Evolutionary conservation across 169 alveolate species (phyloP).

Genomic region (Eimeria sp.): DNA sequence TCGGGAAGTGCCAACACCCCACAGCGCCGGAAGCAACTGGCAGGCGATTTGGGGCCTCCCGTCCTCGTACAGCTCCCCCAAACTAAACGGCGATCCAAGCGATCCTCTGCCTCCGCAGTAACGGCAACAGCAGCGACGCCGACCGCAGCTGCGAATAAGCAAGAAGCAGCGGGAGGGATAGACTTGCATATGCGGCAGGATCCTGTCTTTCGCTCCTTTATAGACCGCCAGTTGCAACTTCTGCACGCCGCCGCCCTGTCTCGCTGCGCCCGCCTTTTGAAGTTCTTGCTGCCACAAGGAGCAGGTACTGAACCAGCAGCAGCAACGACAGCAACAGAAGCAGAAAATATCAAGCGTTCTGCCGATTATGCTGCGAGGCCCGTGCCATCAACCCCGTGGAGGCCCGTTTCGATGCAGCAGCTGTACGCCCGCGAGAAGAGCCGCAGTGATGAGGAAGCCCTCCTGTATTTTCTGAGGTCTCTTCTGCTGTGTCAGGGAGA

Average conservation of each 20-base stretch:
- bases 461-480: slow-evolving; percentile 21
- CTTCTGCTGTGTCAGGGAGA: slow-evolving; percentile 48
- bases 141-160: neutral
- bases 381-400: slow-evolving; percentile 25
- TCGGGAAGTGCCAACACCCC: neutral
- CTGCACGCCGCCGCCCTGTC: slow-evolving; percentile 55
- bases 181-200: neutral
- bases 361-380: neutral
- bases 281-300: slow-evolving; percentile 38
- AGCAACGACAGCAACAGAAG: neutral
- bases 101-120: slow-evolving; percentile 20
- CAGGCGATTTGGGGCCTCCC: slow-evolving; percentile 60
- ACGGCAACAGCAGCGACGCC: neutral
- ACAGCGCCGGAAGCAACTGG: slow-evolving; percentile 49
- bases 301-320: neutral
- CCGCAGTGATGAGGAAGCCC: slow-evolving; percentile 67
- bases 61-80: slow-evolving; percentile 43
- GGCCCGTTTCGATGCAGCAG: slow-evolving; percentile 55
- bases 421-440: slow-evolving; percentile 54
- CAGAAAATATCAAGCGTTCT: neutral
- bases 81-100: slow-evolving; percentile 12
- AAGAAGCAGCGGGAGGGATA: neutral
- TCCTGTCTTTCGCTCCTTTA: slow-evolving; percentile 72
- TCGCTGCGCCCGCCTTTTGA: slow-evolving; percentile 75
- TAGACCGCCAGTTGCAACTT: slow-evolving; percentile 78